Base-by-base conservation (phyloP, 805 yeast genomes). In the Cyberlindnera mycetangii region DNA sequence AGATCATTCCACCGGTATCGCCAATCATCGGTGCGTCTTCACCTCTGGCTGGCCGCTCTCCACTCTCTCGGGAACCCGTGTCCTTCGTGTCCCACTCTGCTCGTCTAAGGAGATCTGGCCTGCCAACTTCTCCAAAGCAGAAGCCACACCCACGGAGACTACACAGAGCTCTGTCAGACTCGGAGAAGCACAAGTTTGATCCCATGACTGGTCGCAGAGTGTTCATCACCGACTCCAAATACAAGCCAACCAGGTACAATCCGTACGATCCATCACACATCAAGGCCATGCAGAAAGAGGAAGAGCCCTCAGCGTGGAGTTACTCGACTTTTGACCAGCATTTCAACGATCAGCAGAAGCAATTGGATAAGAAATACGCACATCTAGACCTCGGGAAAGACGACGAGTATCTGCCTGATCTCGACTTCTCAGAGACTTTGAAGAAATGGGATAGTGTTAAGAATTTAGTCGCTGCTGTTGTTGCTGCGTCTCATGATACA, bases 321-420 rank as follows among this genome's bases (percentile, higher is more conserved):
- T 44, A 17, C 22, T 35, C 41, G 3, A 42, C 45, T 6, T 24
- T 28, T 7, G 37, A 32, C 11, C 37, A 36, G 28, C 49, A 44
- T 34, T 40, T 17, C 43, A 31, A 22, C 4, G 37, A 44, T 9
- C 7, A 22, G 12, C 40, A 22, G 21, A 28, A 32, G 20, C 28
- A 32, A 12, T 10, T 42, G 4, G 34, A 31, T 37, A 25, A 28
- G 31, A 47, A 42, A 36, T 46, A 46, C 20, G 37, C 41, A 2
- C 18, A 37, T 12, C 17, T 35, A 11, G 43, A 25, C 28, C 17
- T 40, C 20, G 89, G 88, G 1, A 67, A 84, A 52, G 84, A 81
- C 55, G 92, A 85, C 59, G 93, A 86, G 56, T 85, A 85, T 55
- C 74, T 86, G 14, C 92, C 92, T 0, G 86, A 83, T 38, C 67